phyloP scores from a whole-genome alignment of 2,329 filamentous ascomycete species.

The Sarocladium kiliense region DNA sequence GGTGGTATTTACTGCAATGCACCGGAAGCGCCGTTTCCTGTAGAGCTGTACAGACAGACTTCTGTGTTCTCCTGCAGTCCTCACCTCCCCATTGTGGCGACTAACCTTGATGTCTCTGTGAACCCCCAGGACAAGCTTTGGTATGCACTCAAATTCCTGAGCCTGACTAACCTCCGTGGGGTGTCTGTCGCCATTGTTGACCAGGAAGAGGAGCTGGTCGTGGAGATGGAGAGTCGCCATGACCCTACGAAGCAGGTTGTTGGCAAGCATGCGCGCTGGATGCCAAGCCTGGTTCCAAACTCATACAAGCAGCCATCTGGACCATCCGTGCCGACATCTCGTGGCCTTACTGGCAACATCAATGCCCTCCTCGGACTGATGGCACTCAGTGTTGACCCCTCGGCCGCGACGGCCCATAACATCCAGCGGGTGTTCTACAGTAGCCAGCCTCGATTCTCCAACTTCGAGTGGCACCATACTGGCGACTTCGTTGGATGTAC shows the following conservation, averaged over 20 bases:
- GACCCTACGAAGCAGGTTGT: slow-evolving; percentile 22
- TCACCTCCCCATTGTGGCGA: slow-evolving; percentile 28
- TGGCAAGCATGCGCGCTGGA: slow-evolving; percentile 29
- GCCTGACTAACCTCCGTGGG: slow-evolving; percentile 12
- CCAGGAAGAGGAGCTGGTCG: slow-evolving; percentile 14
- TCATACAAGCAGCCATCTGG: slow-evolving; percentile 20
- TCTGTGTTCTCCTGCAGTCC: slow-evolving; percentile 32
- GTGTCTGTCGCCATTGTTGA: slow-evolving; percentile 23
- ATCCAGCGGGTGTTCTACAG: slow-evolving; percentile 20
- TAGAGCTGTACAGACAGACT: slow-evolving; percentile 18
- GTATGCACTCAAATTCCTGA: slow-evolving; percentile 24
- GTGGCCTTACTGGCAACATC: slow-evolving; percentile 32
- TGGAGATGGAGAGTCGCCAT: not conserved
- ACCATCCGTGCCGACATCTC: slow-evolving; percentile 15
- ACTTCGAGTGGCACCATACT: slow-evolving; percentile 18
- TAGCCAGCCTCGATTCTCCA: slow-evolving; percentile 18
- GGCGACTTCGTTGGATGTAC: slow-evolving; percentile 21
- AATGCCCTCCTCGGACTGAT: slow-evolving; percentile 34
- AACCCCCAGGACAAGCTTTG: slow-evolving; percentile 15
- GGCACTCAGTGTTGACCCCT: slow-evolving; percentile 22
- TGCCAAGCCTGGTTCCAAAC: slow-evolving; percentile 29
- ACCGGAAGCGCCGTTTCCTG: not conserved
- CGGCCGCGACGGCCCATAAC: not conserved
- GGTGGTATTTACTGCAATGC: not conserved
- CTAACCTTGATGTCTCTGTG: slow-evolving; percentile 10